Conservation (phyloP, 371 early-diverging fungal genomes). For the Mortierella sp. region DNA sequence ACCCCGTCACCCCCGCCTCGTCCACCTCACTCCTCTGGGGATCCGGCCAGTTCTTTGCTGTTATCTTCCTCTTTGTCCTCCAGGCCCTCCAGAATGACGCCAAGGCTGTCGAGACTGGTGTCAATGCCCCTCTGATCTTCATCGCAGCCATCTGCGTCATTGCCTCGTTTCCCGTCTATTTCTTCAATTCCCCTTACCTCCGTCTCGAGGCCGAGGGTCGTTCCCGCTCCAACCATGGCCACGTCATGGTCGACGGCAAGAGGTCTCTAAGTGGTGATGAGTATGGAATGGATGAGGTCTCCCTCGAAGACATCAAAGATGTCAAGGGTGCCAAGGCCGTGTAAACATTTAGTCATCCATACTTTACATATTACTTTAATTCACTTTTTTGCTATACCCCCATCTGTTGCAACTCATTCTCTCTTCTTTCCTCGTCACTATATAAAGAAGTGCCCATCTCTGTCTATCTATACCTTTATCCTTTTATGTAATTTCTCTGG, state of each 20-base stretch:
- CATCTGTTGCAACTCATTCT: not conserved
- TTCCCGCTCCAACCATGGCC: conserved; percentile 18
- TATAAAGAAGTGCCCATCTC: not conserved
- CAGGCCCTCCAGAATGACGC: conserved; percentile 58
- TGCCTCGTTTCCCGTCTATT: conserved; percentile 37
- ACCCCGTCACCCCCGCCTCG: conserved; percentile 67
- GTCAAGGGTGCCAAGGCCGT: not conserved
- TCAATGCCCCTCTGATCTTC: conserved; percentile 54
- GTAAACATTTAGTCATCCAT: not conserved
- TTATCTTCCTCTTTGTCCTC: conserved; percentile 62
- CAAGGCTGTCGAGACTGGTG: conserved; percentile 15
- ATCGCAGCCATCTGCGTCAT: conserved; percentile 46
- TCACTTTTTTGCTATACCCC: not conserved
- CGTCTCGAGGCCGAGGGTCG: conserved; percentile 54
- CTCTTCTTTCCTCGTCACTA: not conserved
- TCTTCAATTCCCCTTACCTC: conserved; percentile 52
- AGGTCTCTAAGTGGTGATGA: not conserved
- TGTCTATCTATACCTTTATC: not conserved
- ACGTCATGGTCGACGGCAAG: conserved; percentile 6
- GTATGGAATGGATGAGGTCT: conserved; percentile 32
- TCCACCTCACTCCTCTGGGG: conserved; percentile 67
- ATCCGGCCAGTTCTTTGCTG: conserved; percentile 64
- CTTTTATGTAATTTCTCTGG: not conserved
- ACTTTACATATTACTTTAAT: not conserved
- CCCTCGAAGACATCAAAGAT: conserved; percentile 26